These are phyloP conservation scores for Gryganskiella cystojenkinii DNA, from an alignment of 192 early-diverging fungal genomes.

Conservation along the genomic window DNA sequence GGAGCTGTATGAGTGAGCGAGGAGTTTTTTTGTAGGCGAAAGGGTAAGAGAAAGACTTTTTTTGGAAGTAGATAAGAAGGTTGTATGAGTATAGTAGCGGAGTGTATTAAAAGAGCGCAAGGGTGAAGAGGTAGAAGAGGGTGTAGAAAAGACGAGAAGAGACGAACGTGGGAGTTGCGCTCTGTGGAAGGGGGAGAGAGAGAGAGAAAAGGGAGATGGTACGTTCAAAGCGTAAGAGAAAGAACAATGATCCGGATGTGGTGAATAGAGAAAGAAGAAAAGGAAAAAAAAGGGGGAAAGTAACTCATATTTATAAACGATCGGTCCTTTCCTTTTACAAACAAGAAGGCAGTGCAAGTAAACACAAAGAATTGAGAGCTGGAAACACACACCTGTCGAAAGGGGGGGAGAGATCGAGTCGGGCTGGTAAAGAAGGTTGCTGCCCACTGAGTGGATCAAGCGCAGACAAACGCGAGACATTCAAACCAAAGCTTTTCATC, in stretches of 20 bases:
- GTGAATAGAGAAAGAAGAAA: background rate
- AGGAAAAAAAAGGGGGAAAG: background rate
- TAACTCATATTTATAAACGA: background rate
- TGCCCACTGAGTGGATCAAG: no score
- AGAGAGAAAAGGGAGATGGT: background rate
- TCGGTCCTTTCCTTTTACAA: no score
- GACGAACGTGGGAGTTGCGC: background rate
- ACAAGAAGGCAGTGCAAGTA: no score
- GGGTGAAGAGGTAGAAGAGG: background rate
- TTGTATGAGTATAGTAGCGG: background rate
- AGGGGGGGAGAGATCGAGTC: no score
- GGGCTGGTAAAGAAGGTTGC: no score
- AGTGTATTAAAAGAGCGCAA: background rate
- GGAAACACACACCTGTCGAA: no score
- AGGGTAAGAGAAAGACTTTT: conserved; percentile 1
- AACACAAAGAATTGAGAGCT: no score
- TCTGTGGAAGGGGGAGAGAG: background rate
- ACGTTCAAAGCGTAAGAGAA: background rate
- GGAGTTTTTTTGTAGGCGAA: background rate
- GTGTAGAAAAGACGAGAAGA: background rate
- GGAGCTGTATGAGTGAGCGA: background rate
- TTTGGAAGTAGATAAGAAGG: background rate
- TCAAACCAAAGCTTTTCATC: no score
- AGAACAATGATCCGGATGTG: background rate
- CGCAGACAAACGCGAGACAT: no score